Evolutionary conservation across 2,329 filamentous ascomycete genomes (phyloP).

Genomic region (Diaporthe batatas): DNA sequence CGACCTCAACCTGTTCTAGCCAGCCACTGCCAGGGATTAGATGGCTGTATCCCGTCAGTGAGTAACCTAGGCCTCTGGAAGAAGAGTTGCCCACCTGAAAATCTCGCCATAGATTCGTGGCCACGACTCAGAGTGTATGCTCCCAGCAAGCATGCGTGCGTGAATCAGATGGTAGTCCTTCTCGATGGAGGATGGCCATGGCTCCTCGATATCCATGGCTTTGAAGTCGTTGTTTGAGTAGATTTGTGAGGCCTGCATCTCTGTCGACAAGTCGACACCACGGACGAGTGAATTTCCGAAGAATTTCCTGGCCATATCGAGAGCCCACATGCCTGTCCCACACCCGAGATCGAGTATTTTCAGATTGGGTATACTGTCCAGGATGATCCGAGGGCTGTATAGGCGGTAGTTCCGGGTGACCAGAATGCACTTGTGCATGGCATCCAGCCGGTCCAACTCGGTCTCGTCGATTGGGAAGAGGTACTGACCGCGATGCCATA

Average conservation of each 20-base stretch:
- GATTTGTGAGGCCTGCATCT: slow-evolving; percentile 56
- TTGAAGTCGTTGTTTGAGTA: slow-evolving; percentile 77
- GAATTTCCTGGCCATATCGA: slow-evolving; percentile 82
- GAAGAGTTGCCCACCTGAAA: slow-evolving; percentile 65
- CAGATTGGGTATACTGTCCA: slow-evolving; percentile 24
- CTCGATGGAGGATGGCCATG: slow-evolving; percentile 68
- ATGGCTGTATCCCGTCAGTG: slow-evolving; percentile 67
- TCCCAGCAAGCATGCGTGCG: slow-evolving; percentile 82
- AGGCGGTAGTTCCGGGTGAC: slow-evolving; percentile 58
- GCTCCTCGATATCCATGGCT: slow-evolving; percentile 82
- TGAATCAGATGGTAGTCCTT: slow-evolving; percentile 83
- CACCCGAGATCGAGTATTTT: slow-evolving; percentile 78
- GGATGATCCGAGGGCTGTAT: slow-evolving; percentile 33
- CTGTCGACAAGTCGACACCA: slow-evolving; percentile 36
- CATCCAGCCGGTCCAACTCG: slow-evolving; percentile 73
- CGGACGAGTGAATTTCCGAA: slow-evolving; percentile 18
- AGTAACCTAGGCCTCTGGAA: not conserved
- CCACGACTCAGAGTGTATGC: slow-evolving; percentile 77
- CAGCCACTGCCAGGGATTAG: slow-evolving; percentile 80
- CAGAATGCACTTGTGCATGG: slow-evolving; percentile 71
- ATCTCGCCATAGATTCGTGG: slow-evolving; percentile 78
- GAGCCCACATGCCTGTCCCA: slow-evolving; percentile 92
- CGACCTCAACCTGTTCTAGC: slow-evolving; percentile 91
- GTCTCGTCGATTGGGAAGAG: slow-evolving; percentile 71
- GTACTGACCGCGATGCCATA: slow-evolving; percentile 68